phyloP scores from a whole-genome alignment of 164 flowering plant species.

The Saururus chinensis region DNA sequence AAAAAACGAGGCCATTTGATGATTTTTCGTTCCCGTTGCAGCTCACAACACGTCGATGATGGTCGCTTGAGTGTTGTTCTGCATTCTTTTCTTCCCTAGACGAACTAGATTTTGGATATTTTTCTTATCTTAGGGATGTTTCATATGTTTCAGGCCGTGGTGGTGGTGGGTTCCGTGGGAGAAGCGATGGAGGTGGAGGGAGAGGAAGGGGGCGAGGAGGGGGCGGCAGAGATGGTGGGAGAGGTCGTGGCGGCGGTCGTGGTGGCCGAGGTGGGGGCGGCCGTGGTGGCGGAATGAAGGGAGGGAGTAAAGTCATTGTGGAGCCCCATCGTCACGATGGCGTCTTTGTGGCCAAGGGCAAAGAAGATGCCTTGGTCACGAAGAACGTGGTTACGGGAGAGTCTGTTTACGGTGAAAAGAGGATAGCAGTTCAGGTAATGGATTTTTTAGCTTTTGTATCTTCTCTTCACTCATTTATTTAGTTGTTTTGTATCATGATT shows the following conservation, averaged over 20 bases:
- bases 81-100: too few species aligned
- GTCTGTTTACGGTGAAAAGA: conserved; percentile 90
- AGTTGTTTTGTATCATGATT: too few species aligned
- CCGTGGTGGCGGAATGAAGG: conserved; percentile 70
- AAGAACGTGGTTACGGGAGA: conserved; percentile 86
- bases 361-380: conserved; percentile 88
- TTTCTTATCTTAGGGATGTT: too few species aligned
- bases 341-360: conserved; percentile 85
- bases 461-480: too few species aligned
- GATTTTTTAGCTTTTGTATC: not conserved
- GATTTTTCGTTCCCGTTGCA: too few species aligned
- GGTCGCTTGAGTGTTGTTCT: too few species aligned
- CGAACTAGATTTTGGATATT: too few species aligned
- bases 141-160: conserved; percentile 6
- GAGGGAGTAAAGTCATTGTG: conserved; percentile 73
- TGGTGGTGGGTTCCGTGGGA: conserved; percentile 23
- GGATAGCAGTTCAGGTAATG: conserved; percentile 73
- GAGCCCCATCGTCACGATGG: conserved; percentile 91
- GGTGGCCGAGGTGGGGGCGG: conserved; percentile 38
- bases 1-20: too few species aligned
- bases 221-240: conserved; percentile 20
- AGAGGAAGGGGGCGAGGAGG: conserved; percentile 42
- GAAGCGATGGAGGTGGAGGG: conserved; percentile 34
- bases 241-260: conserved; percentile 21
- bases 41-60: too few species aligned